Evolutionary conservation across 768 basidiomycete species (phyloP), one percentile per base, ranked within the genome.

Genomic region (Lactarius pseudohatsudake): DNA sequence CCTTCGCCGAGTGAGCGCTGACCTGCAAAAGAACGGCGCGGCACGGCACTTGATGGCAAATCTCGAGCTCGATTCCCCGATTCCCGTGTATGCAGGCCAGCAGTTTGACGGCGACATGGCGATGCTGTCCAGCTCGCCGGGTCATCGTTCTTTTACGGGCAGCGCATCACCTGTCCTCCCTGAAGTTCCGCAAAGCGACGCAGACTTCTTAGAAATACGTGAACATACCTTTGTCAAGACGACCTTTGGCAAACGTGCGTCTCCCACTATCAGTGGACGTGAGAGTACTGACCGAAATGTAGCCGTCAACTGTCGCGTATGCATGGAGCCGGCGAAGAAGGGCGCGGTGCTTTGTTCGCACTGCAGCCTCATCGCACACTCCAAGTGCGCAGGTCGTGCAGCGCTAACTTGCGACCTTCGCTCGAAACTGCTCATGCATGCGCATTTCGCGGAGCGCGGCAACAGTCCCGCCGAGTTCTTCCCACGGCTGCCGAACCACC

Each of bases 231-330:
- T 96, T 75, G 90, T 96, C 36, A 95, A 92, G 79, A 96, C 94
- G 4, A 90, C 90, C 10, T 97, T 98, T 76, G 87, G 88, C 73
- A 95, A 95, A 81, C 86, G 95, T 97, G 74, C 75, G 91, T 80
- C 53, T 67, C 28, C 16, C 53, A 18, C 58, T 57, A 30, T 69
- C 64, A 59, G 61, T 30, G 9, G 53, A 38, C 28, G 61, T n/a
- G 61, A 28, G 61, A 40, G 30, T 1, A n/a, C 64, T 57, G 61
- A 5, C 61, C 32, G 32, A 32, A 32, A 22, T 62, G 0, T 72
- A 98, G 96, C 92, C 32, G 89, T 97, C 81, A 78, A 83, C 2
- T 98, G 96, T 77, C 84, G 92, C 45, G 89, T 97, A 18, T 97
- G 96, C 75, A 81, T 86, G 65, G 78, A 81, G 47, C 84, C 81